Conservation (phyloP, 768 basidiomycete species). For the Boletus rufocinnamomeus region DNA sequence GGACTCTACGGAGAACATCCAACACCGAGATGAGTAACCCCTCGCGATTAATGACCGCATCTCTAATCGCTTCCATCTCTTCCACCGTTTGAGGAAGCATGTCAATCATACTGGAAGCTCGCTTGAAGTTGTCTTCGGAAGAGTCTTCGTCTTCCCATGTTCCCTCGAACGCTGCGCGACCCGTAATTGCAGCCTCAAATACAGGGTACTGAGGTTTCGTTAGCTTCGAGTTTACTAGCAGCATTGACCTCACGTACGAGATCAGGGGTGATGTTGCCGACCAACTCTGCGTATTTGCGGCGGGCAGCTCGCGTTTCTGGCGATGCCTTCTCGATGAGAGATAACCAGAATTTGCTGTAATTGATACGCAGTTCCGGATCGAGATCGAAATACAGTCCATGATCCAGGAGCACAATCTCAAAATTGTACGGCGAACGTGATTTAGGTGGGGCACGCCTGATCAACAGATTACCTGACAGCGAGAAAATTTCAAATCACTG, state of each 20-base stretch:
- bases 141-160: constrained; percentile 47
- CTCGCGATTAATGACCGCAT: constrained; percentile 79
- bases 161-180: constrained; percentile 72
- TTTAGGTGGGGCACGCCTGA: constrained; percentile 63
- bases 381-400: constrained; percentile 92
- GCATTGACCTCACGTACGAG: constrained; percentile 51
- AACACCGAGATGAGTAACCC: constrained; percentile 85
- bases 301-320: constrained; percentile 65
- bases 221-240: not conserved
- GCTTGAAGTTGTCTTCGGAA: constrained; percentile 41
- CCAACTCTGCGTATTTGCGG: constrained; percentile 83
- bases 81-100: constrained; percentile 68
- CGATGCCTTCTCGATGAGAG: constrained; percentile 76
- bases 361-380: constrained; percentile 77
- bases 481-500: not conserved
- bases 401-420: constrained; percentile 93
- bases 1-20: constrained; percentile 82
- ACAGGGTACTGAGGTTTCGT: constrained; percentile 70
- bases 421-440: constrained; percentile 91
- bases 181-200: constrained; percentile 93
- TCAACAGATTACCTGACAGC: constrained; percentile 78
- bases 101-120: constrained; percentile 79
- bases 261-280: constrained; percentile 88
- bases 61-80: constrained; percentile 80
- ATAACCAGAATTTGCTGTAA: constrained; percentile 88